Evolutionary conservation across 164 flowering plant species (phyloP).

Genomic region (Vitis riparia): DNA sequence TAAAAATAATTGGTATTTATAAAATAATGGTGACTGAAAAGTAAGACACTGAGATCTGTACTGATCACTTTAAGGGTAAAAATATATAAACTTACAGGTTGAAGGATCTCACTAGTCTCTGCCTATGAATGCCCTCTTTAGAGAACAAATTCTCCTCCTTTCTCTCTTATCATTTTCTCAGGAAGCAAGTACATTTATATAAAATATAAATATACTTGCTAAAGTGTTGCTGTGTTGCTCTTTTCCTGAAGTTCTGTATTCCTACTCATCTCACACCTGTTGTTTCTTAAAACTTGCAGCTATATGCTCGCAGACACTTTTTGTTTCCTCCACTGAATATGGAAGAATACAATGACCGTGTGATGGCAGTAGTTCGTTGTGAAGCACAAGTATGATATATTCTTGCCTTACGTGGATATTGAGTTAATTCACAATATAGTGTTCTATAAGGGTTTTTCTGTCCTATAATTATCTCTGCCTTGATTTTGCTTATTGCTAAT

Average conservation of each 20-base stretch:
- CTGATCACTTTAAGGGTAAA: background rate
- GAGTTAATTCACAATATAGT: background rate
- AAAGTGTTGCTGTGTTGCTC: background rate
- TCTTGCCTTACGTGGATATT: background rate
- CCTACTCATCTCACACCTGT: background rate
- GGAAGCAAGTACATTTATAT: no score
- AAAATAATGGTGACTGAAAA: background rate
- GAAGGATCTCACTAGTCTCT: background rate
- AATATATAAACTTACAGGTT: no score
- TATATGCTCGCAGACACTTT: slow-evolving; percentile 93
- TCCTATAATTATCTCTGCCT: background rate
- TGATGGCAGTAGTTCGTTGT: slow-evolving; percentile 91
- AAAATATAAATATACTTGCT: no score
- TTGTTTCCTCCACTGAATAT: slow-evolving; percentile 77
- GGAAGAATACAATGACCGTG: slow-evolving; percentile 85
- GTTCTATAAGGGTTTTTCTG: background rate
- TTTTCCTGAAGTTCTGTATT: background rate
- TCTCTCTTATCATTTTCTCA: no score
- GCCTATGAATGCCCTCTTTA: background rate
- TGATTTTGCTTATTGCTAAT: background rate
- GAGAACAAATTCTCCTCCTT: background rate
- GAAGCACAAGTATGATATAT: slow-evolving; percentile 71
- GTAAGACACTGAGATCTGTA: background rate
- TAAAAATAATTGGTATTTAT: no score
- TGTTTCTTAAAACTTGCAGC: slow-evolving; percentile 48